A percentile compares a stretch with the other conserved stretches of the same genome.
Evolutionary conservation across 2,329 filamentous ascomycete species (phyloP).

Genomic region (Chrysoporthe deuterocubensis): DNA sequence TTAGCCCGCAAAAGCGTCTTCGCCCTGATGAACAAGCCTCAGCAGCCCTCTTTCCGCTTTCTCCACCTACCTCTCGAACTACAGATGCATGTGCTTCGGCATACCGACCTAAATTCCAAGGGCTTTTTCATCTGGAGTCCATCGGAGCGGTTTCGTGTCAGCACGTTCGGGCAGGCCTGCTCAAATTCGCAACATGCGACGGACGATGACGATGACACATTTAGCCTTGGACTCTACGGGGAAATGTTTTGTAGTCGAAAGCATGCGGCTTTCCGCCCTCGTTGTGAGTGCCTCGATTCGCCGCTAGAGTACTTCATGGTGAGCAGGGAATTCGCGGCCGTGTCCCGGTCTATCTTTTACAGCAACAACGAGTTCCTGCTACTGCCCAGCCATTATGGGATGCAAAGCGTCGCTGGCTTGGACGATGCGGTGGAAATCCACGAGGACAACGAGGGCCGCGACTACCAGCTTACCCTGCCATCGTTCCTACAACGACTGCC

Average conservation of each 20-base stretch:
- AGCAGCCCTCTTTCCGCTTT: slow-evolving; percentile 1
- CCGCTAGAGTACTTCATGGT: slow-evolving; percentile 6
- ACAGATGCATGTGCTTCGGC: not conserved
- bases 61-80: not conserved
- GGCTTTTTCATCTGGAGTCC: not conserved
- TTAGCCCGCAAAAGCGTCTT: not conserved
- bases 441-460: not conserved
- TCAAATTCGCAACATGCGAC: not conserved
- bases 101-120: not conserved
- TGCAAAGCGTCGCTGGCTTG: not conserved
- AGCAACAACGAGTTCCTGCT: slow-evolving; percentile 6
- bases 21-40: slow-evolving; percentile 6
- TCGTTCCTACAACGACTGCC: slow-evolving; percentile 1
- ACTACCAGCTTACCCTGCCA: not conserved
- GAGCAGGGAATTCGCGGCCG: slow-evolving; percentile 1
- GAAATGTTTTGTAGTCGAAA: not conserved
- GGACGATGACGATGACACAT: not conserved
- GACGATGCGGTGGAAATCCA: not conserved
- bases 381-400: not conserved
- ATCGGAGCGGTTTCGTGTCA: slow-evolving; percentile 1
- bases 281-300: not conserved
- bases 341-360: slow-evolving; percentile 5
- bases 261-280: not conserved
- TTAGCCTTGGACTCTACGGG: not conserved
- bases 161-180: slow-evolving; percentile 2